These are phyloP conservation scores for Davidsoniella eucalypti DNA, from an alignment of 2,329 filamentous ascomycete genomes.

Conservation along the genomic window DNA sequence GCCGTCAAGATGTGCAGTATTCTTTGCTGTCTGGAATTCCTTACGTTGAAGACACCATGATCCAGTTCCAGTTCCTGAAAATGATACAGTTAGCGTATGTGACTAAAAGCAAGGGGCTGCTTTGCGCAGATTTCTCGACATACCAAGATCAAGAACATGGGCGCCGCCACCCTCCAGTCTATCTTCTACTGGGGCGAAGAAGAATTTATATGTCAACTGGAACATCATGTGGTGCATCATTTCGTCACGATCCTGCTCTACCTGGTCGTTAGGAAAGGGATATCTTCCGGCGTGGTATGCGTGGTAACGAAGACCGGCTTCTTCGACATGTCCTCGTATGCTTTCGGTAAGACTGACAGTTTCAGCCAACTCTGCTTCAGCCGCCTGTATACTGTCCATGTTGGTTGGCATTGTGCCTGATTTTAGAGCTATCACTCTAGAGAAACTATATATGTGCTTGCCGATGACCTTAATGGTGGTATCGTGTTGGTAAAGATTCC, in stretches of 20 bases:
- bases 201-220: slow-evolving; percentile 24
- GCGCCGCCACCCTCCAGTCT: slow-evolving; percentile 22
- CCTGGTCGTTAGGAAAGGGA: slow-evolving; percentile 27
- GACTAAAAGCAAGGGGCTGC: slow-evolving; percentile 30
- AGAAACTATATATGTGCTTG: not conserved
- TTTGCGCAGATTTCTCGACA: slow-evolving; percentile 13
- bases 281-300: slow-evolving; percentile 24
- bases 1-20: not conserved
- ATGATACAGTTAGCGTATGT: slow-evolving; percentile 12
- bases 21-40: slow-evolving; percentile 16
- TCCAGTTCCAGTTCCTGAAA: slow-evolving; percentile 32
- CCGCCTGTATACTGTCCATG: not conserved
- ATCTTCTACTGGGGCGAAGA: slow-evolving; percentile 28
- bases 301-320: slow-evolving; percentile 29
- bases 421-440: not conserved
- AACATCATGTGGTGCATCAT: slow-evolving; percentile 26
- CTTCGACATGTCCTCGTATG: slow-evolving; percentile 27
- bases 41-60: slow-evolving; percentile 34
- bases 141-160: slow-evolving; percentile 31
- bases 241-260: slow-evolving; percentile 26
- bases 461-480: not conserved
- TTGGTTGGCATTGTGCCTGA: not conserved
- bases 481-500: slow-evolving; percentile 7
- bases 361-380: slow-evolving; percentile 13
- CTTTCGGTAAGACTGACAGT: slow-evolving; percentile 27